A percentile compares a stretch with the other conserved stretches of the same genome.
phyloP scores from a whole-genome alignment of 2,329 filamentous ascomycete species.

The Colletotrichum musae region DNA sequence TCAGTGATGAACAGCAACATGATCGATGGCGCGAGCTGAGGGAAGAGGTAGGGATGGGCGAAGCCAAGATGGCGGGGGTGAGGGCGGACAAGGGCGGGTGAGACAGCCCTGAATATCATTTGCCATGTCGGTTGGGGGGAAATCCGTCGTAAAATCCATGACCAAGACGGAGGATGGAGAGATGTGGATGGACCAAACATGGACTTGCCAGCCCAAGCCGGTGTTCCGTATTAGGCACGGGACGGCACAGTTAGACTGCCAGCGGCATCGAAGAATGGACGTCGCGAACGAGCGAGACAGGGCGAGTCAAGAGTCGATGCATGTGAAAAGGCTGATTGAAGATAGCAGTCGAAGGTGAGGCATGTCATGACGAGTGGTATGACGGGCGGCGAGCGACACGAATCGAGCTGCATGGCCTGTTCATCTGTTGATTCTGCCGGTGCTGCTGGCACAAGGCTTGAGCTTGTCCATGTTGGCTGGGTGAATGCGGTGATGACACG shows the following conservation, averaged over 20 bases:
- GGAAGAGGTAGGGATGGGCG: constrained; percentile 17
- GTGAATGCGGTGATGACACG: constrained; percentile 26
- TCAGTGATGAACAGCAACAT: constrained; percentile 15
- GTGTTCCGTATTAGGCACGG: not conserved
- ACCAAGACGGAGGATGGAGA: not conserved
- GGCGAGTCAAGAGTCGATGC: constrained; percentile 1
- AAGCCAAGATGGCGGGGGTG: constrained; percentile 32
- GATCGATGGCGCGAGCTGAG: constrained; percentile 17
- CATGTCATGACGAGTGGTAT: not conserved
- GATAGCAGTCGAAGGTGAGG: not conserved
- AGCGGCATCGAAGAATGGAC: not conserved
- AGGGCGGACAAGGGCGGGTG: constrained; percentile 11
- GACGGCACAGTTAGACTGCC: not conserved
- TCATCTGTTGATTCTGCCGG: constrained; percentile 7
- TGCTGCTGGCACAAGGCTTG: not conserved
- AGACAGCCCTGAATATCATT: constrained; percentile 33
- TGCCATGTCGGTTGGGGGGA: constrained; percentile 21
- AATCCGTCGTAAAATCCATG: constrained; percentile 1
- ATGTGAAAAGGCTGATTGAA: not conserved
- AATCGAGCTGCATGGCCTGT: constrained; percentile 7
- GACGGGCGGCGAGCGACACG: not conserved
- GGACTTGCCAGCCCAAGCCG: not conserved
- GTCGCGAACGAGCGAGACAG: constrained; percentile 10
- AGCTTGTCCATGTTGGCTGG: constrained; percentile 11
- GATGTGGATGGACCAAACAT: not conserved